Evolutionary conservation across 176 grass and related monocot species (phyloP).

Genomic region (Neostapfia colusana): DNA sequence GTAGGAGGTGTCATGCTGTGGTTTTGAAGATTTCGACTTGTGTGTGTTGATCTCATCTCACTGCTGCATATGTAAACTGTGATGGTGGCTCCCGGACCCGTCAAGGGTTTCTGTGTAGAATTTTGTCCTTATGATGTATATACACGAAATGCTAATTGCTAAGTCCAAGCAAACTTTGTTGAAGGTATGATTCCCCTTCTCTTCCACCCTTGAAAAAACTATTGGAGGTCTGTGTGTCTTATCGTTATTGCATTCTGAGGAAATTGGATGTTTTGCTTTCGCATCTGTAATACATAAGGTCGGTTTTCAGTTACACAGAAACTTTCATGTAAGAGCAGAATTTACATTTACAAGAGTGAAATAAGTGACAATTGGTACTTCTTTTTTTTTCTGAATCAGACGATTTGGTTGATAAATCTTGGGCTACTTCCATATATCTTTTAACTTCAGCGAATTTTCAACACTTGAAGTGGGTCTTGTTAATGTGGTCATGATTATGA

Average conservation of each 20-base stretch:
- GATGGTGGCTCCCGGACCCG: slow-evolving; percentile 15
- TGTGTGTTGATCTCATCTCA: slow-evolving; percentile 26
- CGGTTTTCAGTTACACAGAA: background rate
- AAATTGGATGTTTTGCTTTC: background rate
- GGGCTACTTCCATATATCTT: background rate
- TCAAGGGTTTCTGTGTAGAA: background rate
- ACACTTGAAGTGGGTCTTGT: background rate
- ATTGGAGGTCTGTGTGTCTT: background rate
- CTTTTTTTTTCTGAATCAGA: background rate
- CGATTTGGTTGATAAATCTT: background rate
- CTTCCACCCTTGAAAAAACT: background rate
- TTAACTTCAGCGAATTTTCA: background rate
- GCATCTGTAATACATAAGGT: background rate
- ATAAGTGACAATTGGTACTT: background rate
- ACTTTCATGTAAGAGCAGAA: background rate
- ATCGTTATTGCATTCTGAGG: background rate
- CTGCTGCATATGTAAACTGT: slow-evolving; percentile 12
- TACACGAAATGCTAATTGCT: background rate
- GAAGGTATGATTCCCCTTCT: background rate
- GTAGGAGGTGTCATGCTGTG: background rate
- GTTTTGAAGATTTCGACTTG: slow-evolving; percentile 16
- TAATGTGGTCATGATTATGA: no score
- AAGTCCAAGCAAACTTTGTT: background rate
- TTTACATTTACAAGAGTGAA: background rate
- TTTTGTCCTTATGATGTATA: background rate